These are phyloP conservation scores for Pseudonitzschia pungens DNA, from an alignment of 108 stramenopile genomes.

Conservation along the genomic window DNA sequence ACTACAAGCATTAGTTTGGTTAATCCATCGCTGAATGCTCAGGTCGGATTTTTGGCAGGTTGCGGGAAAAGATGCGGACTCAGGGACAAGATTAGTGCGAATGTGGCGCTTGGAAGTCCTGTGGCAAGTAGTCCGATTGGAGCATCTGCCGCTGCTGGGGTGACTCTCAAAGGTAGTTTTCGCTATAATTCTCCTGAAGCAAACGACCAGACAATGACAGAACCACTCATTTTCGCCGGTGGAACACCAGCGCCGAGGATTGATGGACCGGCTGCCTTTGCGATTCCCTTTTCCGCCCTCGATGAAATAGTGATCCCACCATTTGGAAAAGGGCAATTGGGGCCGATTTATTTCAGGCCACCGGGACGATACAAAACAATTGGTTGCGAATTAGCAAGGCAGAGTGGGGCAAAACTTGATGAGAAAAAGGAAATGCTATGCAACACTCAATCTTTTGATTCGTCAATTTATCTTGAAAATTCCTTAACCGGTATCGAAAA, in stretches of 20 bases:
- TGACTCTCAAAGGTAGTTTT: conserved; percentile 44
- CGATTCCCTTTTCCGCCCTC: conserved; percentile 53
- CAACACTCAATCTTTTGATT: conserved; percentile 39
- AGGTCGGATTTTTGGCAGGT: conserved; percentile 61
- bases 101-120: conserved; percentile 12
- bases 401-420: conserved; percentile 22
- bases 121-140: conserved; percentile 60
- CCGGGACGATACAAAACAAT: conserved; percentile 43
- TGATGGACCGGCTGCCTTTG: conserved; percentile 60
- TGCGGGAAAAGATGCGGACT: conserved; percentile 72
- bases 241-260: conserved; percentile 26
- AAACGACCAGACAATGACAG: conserved; percentile 13
- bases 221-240: conserved; percentile 33
- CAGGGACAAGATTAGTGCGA: conserved; percentile 27
- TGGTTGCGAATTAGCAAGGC: conserved; percentile 31
- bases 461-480: conserved; percentile 72
- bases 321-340: conserved; percentile 63
- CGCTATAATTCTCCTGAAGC: conserved; percentile 14
- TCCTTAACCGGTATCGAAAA: conserved; percentile 81
- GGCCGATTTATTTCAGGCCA: conserved; percentile 80
- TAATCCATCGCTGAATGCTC: conserved; percentile 66
- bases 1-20: conserved; percentile 55
- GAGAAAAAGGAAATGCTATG: conserved; percentile 27
- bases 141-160: conserved; percentile 60
- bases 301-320: conserved; percentile 76